Evolutionary conservation across 768 basidiomycete genomes (phyloP).

Genomic region (Pleurotus pulmonarius): DNA sequence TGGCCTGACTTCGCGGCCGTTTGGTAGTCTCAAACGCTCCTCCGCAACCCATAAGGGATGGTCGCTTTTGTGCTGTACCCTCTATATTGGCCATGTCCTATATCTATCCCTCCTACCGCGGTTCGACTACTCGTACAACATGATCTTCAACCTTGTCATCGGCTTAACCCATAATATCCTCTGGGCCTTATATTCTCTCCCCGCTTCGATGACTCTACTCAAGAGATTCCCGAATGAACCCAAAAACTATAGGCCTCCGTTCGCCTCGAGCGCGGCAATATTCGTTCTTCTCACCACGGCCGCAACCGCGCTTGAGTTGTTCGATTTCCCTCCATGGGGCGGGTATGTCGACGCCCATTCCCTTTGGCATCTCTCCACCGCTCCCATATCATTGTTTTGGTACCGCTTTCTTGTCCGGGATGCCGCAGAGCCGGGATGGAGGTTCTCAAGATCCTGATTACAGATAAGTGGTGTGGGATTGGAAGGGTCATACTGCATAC

Average conservation of each 20-base stretch:
- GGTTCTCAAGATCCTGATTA: conserved; percentile 8
- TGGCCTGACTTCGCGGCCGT: conserved; percentile 21
- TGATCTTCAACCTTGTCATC: conserved; percentile 73
- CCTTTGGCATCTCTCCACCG: conserved; percentile 89
- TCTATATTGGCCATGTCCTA: conserved; percentile 67
- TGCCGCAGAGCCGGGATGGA: conserved; percentile 68
- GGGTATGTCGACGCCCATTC: conserved; percentile 86
- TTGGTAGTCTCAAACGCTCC: conserved; percentile 14
- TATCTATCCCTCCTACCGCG: conserved; percentile 75
- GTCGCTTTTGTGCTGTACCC: conserved; percentile 47
- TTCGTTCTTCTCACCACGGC: conserved; percentile 70
- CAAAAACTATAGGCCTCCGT: conserved; percentile 54
- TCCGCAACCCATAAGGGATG: conserved; percentile 29
- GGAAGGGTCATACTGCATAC: no score
- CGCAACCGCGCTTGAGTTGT: conserved; percentile 78
- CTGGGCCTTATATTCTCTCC: conserved; percentile 75
- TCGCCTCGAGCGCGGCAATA: conserved; percentile 47
- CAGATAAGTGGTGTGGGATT: no score
- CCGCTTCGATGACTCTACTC: conserved; percentile 40
- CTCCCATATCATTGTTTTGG: conserved; percentile 74
- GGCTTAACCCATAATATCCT: conserved; percentile 77
- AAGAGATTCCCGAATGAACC: conserved; percentile 53
- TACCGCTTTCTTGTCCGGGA: conserved; percentile 82
- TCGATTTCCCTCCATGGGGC: conserved; percentile 85
- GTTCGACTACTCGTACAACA: conserved; percentile 95